Percentiles rank a stretch among this genome's conserved stretches.
Conservation (phyloP, 176 grass and related monocot species). For the Lolium rigidum region DNA sequence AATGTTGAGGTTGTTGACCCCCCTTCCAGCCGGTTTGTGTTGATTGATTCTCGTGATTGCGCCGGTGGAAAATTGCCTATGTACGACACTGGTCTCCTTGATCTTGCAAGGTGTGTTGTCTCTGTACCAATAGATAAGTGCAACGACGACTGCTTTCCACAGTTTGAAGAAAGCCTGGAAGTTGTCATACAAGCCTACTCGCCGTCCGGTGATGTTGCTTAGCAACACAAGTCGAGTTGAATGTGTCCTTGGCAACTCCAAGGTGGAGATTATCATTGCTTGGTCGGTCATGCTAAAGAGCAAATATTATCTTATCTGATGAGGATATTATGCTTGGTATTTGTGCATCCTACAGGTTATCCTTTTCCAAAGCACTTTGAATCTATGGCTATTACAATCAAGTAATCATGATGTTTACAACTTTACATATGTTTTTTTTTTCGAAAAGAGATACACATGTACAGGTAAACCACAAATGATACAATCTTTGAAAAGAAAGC, state of each 20-base stretch:
- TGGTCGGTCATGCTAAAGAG: background rate
- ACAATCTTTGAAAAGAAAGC: background rate
- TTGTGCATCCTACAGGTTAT: too few species aligned
- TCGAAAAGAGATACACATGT: background rate
- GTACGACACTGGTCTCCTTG: background rate
- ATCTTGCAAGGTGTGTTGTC: background rate
- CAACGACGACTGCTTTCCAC: too few species aligned
- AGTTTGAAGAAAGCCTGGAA: background rate
- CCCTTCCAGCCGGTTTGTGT: background rate
- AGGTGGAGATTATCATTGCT: background rate
- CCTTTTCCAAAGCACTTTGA: background rate
- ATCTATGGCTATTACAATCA: background rate
- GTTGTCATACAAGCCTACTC: slow-evolving; percentile 1
- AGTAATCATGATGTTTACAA: background rate
- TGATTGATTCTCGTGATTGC: background rate
- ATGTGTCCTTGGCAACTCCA: background rate
- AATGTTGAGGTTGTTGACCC: background rate
- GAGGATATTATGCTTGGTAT: too few species aligned
- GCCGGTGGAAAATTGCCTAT: background rate
- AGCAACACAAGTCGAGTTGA: background rate
- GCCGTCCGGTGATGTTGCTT: background rate
- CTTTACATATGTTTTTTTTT: too few species aligned
- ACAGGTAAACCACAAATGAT: background rate
- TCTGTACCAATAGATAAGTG: background rate
- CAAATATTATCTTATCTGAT: background rate